These are phyloP conservation scores for Trichosporon coremiiforme DNA, from an alignment of 1,284 basidiomycete species.

Conservation along the genomic window DNA sequence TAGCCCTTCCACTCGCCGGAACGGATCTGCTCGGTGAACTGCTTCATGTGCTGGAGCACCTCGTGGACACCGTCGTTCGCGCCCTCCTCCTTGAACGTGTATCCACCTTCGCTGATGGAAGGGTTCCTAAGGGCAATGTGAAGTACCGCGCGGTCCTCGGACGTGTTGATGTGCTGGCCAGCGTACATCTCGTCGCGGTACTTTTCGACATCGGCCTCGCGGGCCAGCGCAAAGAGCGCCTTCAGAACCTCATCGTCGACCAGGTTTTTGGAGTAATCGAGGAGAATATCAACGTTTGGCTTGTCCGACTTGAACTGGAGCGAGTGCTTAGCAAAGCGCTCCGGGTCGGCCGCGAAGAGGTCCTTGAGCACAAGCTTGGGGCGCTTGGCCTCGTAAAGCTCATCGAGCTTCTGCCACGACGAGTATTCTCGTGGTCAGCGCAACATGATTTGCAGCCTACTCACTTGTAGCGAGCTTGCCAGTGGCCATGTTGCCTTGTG, in stretches of 20 bases:
- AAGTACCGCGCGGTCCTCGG: conserved; percentile 92
- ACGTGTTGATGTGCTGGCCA: conserved; percentile 97
- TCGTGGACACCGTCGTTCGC: conserved; percentile 73
- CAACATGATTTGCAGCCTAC: conserved; percentile 27
- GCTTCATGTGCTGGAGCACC: conserved; percentile 88
- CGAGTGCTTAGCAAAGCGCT: conserved; percentile 82
- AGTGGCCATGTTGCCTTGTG: conserved; percentile 39
- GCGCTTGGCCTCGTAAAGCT: conserved; percentile 75
- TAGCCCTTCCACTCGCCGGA: conserved; percentile 93
- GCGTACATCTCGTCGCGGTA: conserved; percentile 91
- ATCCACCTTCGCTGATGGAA: conserved; percentile 62
- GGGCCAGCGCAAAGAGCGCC: conserved; percentile 74
- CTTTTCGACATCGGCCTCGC: conserved; percentile 82
- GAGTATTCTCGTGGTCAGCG: conserved; percentile 67
- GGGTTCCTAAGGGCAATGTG: conserved; percentile 89
- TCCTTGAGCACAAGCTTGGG: conserved; percentile 80
- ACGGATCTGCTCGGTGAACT: conserved; percentile 82
- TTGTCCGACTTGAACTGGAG: conserved; percentile 70
- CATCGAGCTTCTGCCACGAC: conserved; percentile 88
- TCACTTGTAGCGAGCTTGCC: conserved; percentile 51
- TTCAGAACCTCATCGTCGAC: conserved; percentile 82
- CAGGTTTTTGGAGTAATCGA: conserved; percentile 97
- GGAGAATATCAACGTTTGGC: conserved; percentile 73
- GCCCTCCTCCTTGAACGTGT: conserved; percentile 73
- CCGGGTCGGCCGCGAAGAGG: conserved; percentile 84